Evolutionary conservation across 2,329 filamentous ascomycete species (phyloP).

Genomic region (Phaeoacremonium minimum): DNA sequence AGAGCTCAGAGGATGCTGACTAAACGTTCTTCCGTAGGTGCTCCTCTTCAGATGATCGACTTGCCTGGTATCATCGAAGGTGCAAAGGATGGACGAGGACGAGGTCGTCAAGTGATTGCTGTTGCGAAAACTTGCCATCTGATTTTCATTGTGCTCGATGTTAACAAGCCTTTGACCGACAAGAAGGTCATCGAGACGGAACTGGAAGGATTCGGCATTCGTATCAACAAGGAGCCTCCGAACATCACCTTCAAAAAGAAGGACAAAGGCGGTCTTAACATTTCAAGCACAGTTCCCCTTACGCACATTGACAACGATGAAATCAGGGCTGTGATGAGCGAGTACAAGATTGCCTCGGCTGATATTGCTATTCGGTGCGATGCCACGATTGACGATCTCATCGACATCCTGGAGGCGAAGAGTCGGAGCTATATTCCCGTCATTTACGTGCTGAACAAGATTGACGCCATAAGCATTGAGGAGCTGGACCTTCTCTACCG

Average conservation of each 20-base stretch:
- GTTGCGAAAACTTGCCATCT: constrained; percentile 98
- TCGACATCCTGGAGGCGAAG: constrained; percentile 92
- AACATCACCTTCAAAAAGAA: constrained; percentile 99
- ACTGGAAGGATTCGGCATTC: constrained; percentile 93
- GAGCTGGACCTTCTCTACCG: constrained; percentile 94
- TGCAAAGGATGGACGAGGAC: constrained; percentile 95
- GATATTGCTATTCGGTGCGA: constrained; percentile 98
- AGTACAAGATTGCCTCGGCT: constrained; percentile 94
- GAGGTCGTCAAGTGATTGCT: constrained; percentile 96
- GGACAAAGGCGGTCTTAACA: constrained; percentile 94
- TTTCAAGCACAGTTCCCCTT: constrained; percentile 90
- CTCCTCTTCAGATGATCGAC: constrained; percentile 97
- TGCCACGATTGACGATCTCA: constrained; percentile 93
- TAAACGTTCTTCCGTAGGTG: constrained; percentile 44
- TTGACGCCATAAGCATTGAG: constrained; percentile 96
- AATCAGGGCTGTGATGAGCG: constrained; percentile 95
- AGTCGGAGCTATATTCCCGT: constrained; percentile 97
- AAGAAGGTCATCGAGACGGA: constrained; percentile 94
- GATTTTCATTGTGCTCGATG: constrained; percentile 97
- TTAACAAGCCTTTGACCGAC: constrained; percentile 96
- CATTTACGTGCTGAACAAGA: constrained; percentile 98
- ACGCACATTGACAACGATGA: constrained; percentile 93
- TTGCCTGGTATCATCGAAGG: constrained; percentile 98
- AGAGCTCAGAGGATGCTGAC: background rate
- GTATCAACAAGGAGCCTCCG: constrained; percentile 94